Percentiles rank a stretch among this genome's conserved stretches.
These are phyloP conservation scores for Cupressus sempervirens DNA, from an alignment of 75 land plant genomes.

Conservation along the genomic window DNA sequence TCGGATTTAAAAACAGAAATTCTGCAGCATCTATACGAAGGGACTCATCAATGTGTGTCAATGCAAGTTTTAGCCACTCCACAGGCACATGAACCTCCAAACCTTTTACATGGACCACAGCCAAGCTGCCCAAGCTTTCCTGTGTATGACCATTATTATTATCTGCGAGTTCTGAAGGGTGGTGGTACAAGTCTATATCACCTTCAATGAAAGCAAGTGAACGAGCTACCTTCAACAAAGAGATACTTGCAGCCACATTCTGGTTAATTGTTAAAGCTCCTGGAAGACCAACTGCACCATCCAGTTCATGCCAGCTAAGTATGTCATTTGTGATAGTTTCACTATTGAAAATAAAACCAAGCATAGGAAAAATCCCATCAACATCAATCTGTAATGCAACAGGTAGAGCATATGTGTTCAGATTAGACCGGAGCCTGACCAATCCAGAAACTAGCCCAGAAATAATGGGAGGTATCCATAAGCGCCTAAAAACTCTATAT, in stretches of 20 bases:
- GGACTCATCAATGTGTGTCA: conserved; percentile 83
- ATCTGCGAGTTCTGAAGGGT: neutral
- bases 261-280: conserved; percentile 46
- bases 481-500: conserved; percentile 48
- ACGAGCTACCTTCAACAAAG: conserved; percentile 87
- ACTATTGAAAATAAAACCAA: conserved; percentile 57
- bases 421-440: conserved; percentile 72
- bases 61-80: conserved; percentile 59
- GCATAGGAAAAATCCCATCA: conserved; percentile 86
- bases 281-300: conserved; percentile 34
- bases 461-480: conserved; percentile 82
- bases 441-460: conserved; percentile 81
- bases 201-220: conserved; percentile 74
- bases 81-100: conserved; percentile 49
- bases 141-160: neutral
- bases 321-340: conserved; percentile 1
- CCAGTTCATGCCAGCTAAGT: conserved; percentile 32
- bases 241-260: conserved; percentile 67
- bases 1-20: conserved; percentile 84
- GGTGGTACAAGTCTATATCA: conserved; percentile 45
- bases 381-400: conserved; percentile 69
- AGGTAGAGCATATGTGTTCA: conserved; percentile 88
- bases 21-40: conserved; percentile 96
- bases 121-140: conserved; percentile 17
- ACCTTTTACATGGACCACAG: conserved; percentile 63